A percentile compares a stretch with the other conserved stretches of the same genome.
phyloP scores from a whole-genome alignment of 192 early-diverging fungal species.

The Chytriomyces sp. region DNA sequence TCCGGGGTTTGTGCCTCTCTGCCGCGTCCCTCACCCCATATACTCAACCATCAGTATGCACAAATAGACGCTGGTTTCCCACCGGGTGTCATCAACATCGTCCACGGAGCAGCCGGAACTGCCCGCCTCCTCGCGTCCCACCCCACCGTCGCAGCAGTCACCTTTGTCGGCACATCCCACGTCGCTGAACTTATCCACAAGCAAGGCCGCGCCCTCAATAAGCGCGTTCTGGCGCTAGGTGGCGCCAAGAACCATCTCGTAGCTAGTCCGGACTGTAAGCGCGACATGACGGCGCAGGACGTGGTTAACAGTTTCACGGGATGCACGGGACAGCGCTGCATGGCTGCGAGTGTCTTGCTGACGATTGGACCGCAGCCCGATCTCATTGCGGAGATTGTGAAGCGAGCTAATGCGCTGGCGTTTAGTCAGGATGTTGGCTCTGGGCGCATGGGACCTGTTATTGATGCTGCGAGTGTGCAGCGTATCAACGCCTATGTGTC shows the following conservation, averaged over 20 bases:
- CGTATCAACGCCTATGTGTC: constrained; percentile 69
- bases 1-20: neutral
- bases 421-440: constrained; percentile 56
- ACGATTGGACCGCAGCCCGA: constrained; percentile 69
- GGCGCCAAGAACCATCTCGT: constrained; percentile 76
- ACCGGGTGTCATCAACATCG: constrained; percentile 74
- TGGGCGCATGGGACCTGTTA: constrained; percentile 66
- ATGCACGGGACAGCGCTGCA: constrained; percentile 79
- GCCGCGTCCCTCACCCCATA: constrained; percentile 30
- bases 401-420: constrained; percentile 53
- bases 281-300: constrained; percentile 77
- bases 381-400: constrained; percentile 64
- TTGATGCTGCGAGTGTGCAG: constrained; percentile 62
- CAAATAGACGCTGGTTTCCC: constrained; percentile 65
- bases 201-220: constrained; percentile 54
- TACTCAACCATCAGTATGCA: constrained; percentile 42
- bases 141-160: constrained; percentile 64
- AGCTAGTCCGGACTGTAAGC: constrained; percentile 67
- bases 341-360: constrained; percentile 70
- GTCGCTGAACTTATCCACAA: constrained; percentile 66
- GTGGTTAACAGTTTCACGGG: constrained; percentile 77
- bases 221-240: constrained; percentile 74
- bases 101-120: constrained; percentile 64
- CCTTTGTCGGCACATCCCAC: constrained; percentile 81
- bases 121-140: constrained; percentile 66